Evolutionary conservation across 2,329 filamentous ascomycete species (phyloP), one percentile per base, ranked within the genome.

Genomic region (Monosporascus cannonballus): DNA sequence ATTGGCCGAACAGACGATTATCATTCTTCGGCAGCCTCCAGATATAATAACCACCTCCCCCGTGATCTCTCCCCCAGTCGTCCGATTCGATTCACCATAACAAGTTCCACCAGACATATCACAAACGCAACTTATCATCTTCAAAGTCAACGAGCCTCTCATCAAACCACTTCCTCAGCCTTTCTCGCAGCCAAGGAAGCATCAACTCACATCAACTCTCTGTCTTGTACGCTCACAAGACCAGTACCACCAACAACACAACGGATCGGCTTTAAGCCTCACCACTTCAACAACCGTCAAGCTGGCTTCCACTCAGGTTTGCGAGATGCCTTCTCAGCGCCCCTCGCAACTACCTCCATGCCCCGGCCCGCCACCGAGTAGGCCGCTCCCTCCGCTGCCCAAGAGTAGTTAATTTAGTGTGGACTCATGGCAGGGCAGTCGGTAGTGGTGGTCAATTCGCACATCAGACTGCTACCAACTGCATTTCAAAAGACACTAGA

Each of bases 311-410:
- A 52, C 57, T 50, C 59, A 56, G 57, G 60, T 65, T 53, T 58
- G 66, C 69, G 73, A 68, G 55, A 80, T 82, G 77, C 77, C 79
- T 70, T 73, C 78, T 59, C 80, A 83, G 70, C 79, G 82, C 67
- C 82, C 83, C 57, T 83, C 81, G 61, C 81, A 85, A 65, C 80
- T 86, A 59, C 83, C 83, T 73, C 83, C 83, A 61, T 85, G 82
- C 79, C 82, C 83, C 51, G 83, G 83, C 62, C 83, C 83, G 55
- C 83, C 83, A 64, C 83, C 83, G 58, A 81, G 77, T 71, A 76
- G 83, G 51, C 83, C 83, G 71, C 79, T 85, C 51, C 83, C 83
- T 69, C 79, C 82, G 70, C 78, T 85, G 57, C 83, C 83, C 67
- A 85, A 83, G 73, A 75, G 78, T 64, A 74, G 73, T 61, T 82